Conservation (phyloP, 169 alveolate species). For the Cryptosporidium sp. region DNA sequence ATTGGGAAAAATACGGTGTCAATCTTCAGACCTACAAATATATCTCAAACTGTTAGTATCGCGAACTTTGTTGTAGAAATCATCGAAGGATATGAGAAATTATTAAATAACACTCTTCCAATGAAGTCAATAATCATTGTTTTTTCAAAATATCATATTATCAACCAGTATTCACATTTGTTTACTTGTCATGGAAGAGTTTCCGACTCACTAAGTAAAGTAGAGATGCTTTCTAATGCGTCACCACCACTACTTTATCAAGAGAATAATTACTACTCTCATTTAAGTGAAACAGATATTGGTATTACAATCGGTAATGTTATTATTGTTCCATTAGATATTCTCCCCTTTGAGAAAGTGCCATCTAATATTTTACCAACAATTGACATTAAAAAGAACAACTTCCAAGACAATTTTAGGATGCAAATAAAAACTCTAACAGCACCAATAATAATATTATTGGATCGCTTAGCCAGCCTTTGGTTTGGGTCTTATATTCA, state of each 20-base stretch:
- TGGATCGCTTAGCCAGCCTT: constrained; percentile 58
- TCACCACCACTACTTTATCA: constrained; percentile 31
- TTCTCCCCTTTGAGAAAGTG: neutral
- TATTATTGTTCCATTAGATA: constrained; percentile 7
- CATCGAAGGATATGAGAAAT: constrained; percentile 44
- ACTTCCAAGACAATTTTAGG: constrained; percentile 5
- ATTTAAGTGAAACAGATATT: constrained; percentile 35
- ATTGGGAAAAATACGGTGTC: neutral
- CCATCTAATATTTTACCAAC: neutral
- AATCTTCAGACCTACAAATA: constrained; percentile 7
- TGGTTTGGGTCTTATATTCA: constrained; percentile 73
- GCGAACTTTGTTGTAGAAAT: constrained; percentile 16
- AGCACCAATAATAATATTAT: constrained; percentile 5
- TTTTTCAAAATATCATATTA: constrained; percentile 1
- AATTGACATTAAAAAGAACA: neutral
- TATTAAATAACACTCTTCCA: constrained; percentile 29
- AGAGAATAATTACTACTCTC: constrained; percentile 10
- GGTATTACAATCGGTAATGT: constrained; percentile 41
- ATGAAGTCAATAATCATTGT: constrained; percentile 21
- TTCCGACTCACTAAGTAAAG: constrained; percentile 13
- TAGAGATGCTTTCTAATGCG: constrained; percentile 16
- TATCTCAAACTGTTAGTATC: neutral
- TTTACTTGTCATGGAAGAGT: neutral
- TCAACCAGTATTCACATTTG: neutral
- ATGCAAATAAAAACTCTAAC: constrained; percentile 6